These are phyloP conservation scores for Akanthomyces muscarius DNA, from an alignment of 2,329 filamentous ascomycete genomes.

Conservation along the genomic window DNA sequence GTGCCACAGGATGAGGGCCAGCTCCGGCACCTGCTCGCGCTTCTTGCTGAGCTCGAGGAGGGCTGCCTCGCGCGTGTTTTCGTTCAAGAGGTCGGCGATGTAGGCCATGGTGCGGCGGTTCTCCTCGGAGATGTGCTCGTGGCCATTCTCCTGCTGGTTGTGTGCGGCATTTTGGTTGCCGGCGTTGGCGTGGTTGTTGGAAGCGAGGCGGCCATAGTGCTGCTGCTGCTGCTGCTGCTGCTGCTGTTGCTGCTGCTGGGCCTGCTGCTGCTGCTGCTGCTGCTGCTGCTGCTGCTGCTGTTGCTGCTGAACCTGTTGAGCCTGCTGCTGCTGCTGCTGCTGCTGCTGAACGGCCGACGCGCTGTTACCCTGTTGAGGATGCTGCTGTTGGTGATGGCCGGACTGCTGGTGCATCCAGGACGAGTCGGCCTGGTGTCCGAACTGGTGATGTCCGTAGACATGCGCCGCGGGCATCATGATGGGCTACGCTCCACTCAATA, in stretches of 20 bases:
- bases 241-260: no score
- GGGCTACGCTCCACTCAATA: neutral
- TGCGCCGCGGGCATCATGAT: conserved; percentile 60
- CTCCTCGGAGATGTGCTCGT: conserved; percentile 78
- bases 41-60: conserved; percentile 97
- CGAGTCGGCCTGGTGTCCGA: conserved; percentile 58
- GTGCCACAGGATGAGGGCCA: conserved; percentile 96
- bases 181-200: conserved; percentile 53
- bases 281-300: conserved; percentile 43
- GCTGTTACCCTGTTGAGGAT: conserved; percentile 50
- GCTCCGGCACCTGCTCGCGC: conserved; percentile 92
- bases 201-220: conserved; percentile 71
- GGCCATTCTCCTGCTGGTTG: conserved; percentile 43
- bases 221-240: conserved; percentile 48
- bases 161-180: conserved; percentile 43
- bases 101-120: conserved; percentile 89
- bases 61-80: conserved; percentile 81
- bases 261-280: conserved; percentile 38
- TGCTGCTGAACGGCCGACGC: conserved; percentile 52
- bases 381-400: conserved; percentile 50
- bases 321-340: conserved; percentile 37
- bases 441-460: conserved; percentile 65
- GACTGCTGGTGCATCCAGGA: conserved; percentile 66
- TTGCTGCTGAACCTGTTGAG: conserved; percentile 25
- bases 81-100: conserved; percentile 87